Base-by-base conservation (phyloP, 2,329 filamentous ascomycete genomes). In the Diaporthe vexans region DNA sequence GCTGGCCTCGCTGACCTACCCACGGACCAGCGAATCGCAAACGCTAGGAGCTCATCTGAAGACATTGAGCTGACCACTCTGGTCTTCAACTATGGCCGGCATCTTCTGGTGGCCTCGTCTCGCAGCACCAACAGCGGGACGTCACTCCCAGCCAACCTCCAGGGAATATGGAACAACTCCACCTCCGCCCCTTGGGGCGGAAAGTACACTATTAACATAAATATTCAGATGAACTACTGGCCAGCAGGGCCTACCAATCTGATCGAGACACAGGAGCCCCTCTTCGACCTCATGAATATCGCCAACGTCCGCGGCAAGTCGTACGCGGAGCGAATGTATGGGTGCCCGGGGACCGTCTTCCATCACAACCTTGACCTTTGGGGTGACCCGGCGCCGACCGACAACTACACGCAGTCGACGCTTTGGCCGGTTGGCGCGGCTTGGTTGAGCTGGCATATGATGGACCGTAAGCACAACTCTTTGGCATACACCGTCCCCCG, bases 121-220 rank as follows among this genome's bases (percentile, higher is more conserved):
- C 43, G 59, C 43, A 33, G 19, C 59, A 65, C 26, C 61, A n/a
- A 19, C 21, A 43, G 35, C 19, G 61, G 43, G 8, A 65, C 19
- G 19, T 65, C 61, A 7, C 67, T 70, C 35, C 67, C 67, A 4
- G 80, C 83, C 3, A 84, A 81, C 37, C 79, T 83, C 0, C 83
- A 84, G 74, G 83, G 82, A 0, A 81, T 84, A 48, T 84, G 81
- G 83, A 83, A 83, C 52, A 74, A 80, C 3, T 71, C 79, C 13
- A 75, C 76, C 4, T 54, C 48, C 7, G 82, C 82, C 6, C 76
- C 80, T 21, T 84, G 83, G 82, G 81, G 80, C 1, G 80, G 79
- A 13, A 83, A 82, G 67, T 84, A 79, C 68, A 84, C 83, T 1
- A 80, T 83, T 37, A 84, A 84, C 71, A 83, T 84, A 77, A 85